Percentiles rank a stretch among this genome's conserved stretches.
phyloP scores from a whole-genome alignment of 108 stramenopile species.

The Cyclotella cryptica region DNA sequence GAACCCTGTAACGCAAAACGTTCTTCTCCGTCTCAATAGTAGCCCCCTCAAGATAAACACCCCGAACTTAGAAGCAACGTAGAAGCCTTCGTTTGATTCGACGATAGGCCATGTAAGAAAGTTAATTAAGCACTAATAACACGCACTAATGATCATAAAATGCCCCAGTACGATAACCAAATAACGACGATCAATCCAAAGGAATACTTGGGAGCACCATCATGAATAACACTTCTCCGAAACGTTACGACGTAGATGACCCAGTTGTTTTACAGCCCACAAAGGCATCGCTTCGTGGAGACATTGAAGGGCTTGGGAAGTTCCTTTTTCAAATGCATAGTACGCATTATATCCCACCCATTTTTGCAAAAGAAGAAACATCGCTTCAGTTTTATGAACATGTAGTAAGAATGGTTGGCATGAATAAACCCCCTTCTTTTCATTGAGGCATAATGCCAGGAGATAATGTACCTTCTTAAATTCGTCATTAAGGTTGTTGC shows the following conservation, averaged over 20 bases:
- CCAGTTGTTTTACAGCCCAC: background rate
- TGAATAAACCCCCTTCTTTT: background rate
- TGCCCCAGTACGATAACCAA: too few relatives aligned
- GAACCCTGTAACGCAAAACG: too few relatives aligned
- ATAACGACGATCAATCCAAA: background rate
- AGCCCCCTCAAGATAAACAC: too few relatives aligned
- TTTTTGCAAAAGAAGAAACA: constrained; percentile 15
- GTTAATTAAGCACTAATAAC: too few relatives aligned
- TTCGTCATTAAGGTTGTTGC: constrained; percentile 18
- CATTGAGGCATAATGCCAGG: background rate
- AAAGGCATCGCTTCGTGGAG: background rate
- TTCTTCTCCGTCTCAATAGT: too few relatives aligned
- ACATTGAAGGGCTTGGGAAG: constrained; percentile 25
- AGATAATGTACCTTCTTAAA: background rate
- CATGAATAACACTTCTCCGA: background rate
- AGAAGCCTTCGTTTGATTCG: too few relatives aligned
- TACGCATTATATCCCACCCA: background rate
- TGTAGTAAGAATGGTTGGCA: background rate
- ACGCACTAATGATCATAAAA: too few relatives aligned
- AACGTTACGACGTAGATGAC: background rate
- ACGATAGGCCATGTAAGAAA: too few relatives aligned
- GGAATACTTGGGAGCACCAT: background rate
- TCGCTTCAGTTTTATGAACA: constrained; percentile 34
- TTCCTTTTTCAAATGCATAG: constrained; percentile 35
- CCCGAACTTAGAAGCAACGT: too few relatives aligned